Evolutionary conservation across 192 early-diverging fungal genomes (phyloP).

Genomic region (Rhizophagus prolifer): DNA sequence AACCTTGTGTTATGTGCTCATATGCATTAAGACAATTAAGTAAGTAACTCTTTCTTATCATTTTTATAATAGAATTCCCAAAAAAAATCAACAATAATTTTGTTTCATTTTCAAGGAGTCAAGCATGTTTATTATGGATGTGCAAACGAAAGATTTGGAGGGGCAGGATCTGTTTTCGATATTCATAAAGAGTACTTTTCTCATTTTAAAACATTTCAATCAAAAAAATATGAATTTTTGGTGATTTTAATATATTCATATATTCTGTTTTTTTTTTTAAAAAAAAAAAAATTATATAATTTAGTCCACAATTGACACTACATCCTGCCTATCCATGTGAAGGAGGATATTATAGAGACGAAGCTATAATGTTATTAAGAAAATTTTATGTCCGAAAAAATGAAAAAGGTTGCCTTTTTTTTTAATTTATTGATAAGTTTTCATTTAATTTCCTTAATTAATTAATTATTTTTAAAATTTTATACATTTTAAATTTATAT

Average conservation of each 20-base stretch:
- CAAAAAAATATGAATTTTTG: neutral
- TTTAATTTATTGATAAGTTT: neutral
- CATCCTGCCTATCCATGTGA: conserved; percentile 58
- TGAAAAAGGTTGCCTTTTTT: conserved; percentile 59
- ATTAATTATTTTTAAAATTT: neutral
- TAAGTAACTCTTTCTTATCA: conserved; percentile 26
- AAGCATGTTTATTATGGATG: conserved; percentile 90
- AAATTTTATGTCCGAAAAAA: conserved; percentile 96
- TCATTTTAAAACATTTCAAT: neutral
- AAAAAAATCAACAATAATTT: neutral
- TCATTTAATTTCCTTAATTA: neutral
- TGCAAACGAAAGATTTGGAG: conserved; percentile 94
- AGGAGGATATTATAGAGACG: conserved; percentile 71
- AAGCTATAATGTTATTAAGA: conserved; percentile 84
- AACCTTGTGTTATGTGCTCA: conserved; percentile 98
- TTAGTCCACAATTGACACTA: conserved; percentile 23
- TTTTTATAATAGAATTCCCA: neutral
- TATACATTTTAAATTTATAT: neutral
- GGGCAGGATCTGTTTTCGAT: conserved; percentile 86
- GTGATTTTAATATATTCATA: conserved; percentile 21
- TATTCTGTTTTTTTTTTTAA: neutral
- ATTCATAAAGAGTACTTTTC: conserved; percentile 71
- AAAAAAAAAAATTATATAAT: neutral
- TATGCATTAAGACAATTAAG: conserved; percentile 81
- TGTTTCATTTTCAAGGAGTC: conserved; percentile 46